A percentile compares a stretch with the other conserved stretches of the same genome.
These are phyloP conservation scores for Cenococcum geophilum DNA, from an alignment of 495 filamentous ascomycete species.

Conservation along the genomic window DNA sequence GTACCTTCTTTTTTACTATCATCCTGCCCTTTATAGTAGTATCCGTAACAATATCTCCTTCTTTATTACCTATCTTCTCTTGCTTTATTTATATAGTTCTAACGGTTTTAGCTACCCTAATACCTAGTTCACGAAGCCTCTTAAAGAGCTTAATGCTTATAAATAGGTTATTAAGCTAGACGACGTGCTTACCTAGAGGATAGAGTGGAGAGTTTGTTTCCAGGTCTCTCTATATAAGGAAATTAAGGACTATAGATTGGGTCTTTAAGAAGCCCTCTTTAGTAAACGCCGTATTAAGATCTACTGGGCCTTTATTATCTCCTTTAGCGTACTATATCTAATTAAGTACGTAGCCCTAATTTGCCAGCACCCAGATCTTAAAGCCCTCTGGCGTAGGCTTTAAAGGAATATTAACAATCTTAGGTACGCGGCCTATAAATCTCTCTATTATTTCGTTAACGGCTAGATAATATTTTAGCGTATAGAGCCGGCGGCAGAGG, in stretches of 20 bases:
- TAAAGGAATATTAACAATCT: slow-evolving; percentile 9
- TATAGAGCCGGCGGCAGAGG: no score
- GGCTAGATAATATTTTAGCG: no score
- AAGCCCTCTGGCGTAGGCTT: slow-evolving; percentile 8
- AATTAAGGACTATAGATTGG: not conserved
- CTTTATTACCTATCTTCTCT: not conserved
- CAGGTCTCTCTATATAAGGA: not conserved
- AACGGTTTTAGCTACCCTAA: not conserved
- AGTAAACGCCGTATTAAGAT: not conserved
- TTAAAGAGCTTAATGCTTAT: no score
- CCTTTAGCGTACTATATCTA: slow-evolving; percentile 3
- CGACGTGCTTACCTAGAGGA: not conserved
- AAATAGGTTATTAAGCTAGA: no score
- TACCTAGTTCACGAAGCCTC: not conserved
- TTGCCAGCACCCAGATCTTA: slow-evolving; percentile 9
- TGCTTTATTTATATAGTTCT: not conserved
- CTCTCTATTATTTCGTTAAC: no score
- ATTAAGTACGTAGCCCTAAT: slow-evolving; percentile 7
- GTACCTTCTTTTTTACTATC: no score
- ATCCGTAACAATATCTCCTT: not conserved
- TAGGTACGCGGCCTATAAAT: not conserved
- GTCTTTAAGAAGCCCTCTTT: not conserved
- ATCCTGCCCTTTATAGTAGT: no score
- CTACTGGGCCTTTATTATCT: not conserved
- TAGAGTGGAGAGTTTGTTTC: not conserved